Evolutionary conservation across 140 eudicot species (phyloP), one percentile per base, ranked within the genome.

Genomic region (Oenanthe javanica): DNA sequence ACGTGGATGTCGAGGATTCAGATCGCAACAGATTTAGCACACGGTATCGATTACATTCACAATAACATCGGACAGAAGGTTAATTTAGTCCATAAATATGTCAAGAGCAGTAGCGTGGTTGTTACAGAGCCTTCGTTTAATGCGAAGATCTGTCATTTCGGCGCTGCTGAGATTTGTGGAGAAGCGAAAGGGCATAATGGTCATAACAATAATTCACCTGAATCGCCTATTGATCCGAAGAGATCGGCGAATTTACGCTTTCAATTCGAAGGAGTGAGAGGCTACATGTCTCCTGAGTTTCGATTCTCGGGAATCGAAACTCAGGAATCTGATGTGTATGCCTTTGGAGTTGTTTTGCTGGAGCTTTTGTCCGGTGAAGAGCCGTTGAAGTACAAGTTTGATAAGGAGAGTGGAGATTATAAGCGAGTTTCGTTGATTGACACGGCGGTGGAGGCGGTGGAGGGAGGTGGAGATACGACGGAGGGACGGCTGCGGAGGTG

Each of bases 261-360:
- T 84, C 84, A 80, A 42, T 89, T 95, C 54, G 91, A 90, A 81
- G 99, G 99, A 9, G 87, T 83, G 11, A 89, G 87, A 72, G 99
- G 99, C 4, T 95, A 95, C 80, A 95, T 95, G 96, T 82, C 97
- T 78, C 99, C 99, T 76, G 99, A 95, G 82, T 92, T 95, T 66
- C 84, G 80, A 27, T 63, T 47, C 1, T 81, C 87, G 11, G 99
- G 97, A 1, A 51, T 88, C 6, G 93, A 97, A 16, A 90, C 99
- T 36, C 90, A 89, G 84, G 86, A 91, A 38, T 83, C 96, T 18
- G 99, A 95, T 66, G 86, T 91, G 18, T 95, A 84, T 81, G 97
- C 99, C 1, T 95, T 95, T 45, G 99, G 99, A 16, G 93, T 92
- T 42, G 89, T 95, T 82, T 31, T 92, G 3, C 75, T 95, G 75